Evolutionary conservation across 768 basidiomycete genomes (phyloP).

Genomic region (Asterophora lycoperdoides): DNA sequence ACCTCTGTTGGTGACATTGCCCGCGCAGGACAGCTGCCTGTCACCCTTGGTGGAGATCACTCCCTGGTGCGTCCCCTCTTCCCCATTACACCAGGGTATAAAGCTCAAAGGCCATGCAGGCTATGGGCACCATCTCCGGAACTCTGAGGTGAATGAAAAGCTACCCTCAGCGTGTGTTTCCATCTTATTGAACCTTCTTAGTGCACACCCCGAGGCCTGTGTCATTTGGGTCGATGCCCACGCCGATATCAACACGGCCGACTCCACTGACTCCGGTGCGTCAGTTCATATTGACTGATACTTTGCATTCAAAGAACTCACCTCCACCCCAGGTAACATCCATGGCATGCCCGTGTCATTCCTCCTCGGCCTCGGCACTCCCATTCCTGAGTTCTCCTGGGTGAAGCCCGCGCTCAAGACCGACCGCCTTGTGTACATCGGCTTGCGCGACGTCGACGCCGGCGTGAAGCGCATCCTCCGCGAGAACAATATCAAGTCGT

Average conservation of each 20-base stretch:
- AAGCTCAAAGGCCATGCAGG: slow-evolving; percentile 27
- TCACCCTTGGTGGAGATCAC: slow-evolving; percentile 96
- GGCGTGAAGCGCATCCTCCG: slow-evolving; percentile 86
- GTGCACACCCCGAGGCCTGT: slow-evolving; percentile 73
- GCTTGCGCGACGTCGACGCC: slow-evolving; percentile 87
- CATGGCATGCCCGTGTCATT: slow-evolving; percentile 99
- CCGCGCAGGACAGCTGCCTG: slow-evolving; percentile 73
- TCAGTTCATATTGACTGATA: slow-evolving; percentile 8
- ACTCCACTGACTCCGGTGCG: slow-evolving; percentile 72
- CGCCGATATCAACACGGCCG: slow-evolving; percentile 90
- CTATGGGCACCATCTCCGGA: slow-evolving; percentile 94
- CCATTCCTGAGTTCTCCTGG: slow-evolving; percentile 45
- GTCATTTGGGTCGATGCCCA: slow-evolving; percentile 98
- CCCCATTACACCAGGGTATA: not conserved
- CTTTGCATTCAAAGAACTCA: not conserved
- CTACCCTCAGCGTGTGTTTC: not conserved
- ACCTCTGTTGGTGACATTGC: slow-evolving; percentile 70
- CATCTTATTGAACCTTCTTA: slow-evolving; percentile 22
- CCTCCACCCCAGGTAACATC: slow-evolving; percentile 65
- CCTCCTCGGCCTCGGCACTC: slow-evolving; percentile 58
- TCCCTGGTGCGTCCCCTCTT: slow-evolving; percentile 59
- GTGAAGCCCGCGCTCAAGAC: slow-evolving; percentile 62
- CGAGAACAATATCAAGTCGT: slow-evolving; percentile 77
- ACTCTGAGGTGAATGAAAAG: slow-evolving; percentile 57
- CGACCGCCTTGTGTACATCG: slow-evolving; percentile 90